These are phyloP conservation scores for Cicer yamashitae DNA, from an alignment of 306 rosid genomes.

Conservation along the genomic window DNA sequence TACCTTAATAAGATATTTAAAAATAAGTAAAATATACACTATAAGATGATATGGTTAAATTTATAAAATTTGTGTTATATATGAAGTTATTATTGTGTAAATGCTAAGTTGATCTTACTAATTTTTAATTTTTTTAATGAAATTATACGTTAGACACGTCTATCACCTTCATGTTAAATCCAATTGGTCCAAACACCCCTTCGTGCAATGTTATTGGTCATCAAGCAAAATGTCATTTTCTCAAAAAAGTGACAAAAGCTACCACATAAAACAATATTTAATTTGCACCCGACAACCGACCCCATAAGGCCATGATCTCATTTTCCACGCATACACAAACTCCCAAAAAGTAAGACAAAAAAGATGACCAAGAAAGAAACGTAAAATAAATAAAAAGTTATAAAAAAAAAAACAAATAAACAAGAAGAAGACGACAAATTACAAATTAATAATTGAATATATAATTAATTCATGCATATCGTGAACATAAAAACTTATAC, in stretches of 20 bases:
- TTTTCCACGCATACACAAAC: constrained; percentile 6
- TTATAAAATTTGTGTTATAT: no score
- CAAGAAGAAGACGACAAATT: background rate
- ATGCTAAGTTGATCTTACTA: no score
- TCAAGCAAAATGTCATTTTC: constrained; percentile 12
- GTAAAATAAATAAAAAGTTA: background rate
- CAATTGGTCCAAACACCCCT: constrained; percentile 13
- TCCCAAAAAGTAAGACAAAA: background rate
- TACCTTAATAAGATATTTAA: no score
- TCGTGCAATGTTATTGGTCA: constrained; percentile 5
- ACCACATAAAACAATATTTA: background rate
- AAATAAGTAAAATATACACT: no score
- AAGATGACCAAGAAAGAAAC: background rate
- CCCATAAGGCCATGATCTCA: background rate
- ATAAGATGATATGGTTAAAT: no score
- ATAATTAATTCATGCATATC: no score
- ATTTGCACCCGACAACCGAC: constrained; percentile 11
- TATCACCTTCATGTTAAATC: background rate
- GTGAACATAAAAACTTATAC: no score
- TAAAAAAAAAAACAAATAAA: background rate
- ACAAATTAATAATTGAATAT: no score
- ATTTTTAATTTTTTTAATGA: no score
- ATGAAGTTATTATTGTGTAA: no score
- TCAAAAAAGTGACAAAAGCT: background rate
- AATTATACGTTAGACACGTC: no score